Evolutionary conservation across 495 filamentous ascomycete species (phyloP).

Genomic region (Evernia prunastri): DNA sequence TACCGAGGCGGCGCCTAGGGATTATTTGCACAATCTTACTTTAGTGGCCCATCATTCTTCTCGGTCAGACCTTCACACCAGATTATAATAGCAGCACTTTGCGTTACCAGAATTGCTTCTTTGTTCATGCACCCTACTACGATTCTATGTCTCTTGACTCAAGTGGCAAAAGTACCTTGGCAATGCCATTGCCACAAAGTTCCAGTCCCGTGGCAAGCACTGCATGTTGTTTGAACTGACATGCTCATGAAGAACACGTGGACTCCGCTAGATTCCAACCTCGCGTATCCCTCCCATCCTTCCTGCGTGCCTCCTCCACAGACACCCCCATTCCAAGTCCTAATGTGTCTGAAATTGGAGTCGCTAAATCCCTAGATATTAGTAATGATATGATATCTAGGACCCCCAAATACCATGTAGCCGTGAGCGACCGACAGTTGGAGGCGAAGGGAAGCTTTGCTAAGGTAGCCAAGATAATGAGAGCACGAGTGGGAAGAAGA

Average conservation of each 20-base stretch:
- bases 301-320: background rate
- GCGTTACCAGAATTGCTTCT: background rate
- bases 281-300: background rate
- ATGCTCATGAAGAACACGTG: background rate
- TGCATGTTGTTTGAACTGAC: background rate
- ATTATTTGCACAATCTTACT: too few species aligned
- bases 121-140: background rate
- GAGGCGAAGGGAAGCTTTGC: constrained; percentile 11
- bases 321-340: background rate
- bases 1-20: too few species aligned
- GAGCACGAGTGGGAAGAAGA: constrained; percentile 11
- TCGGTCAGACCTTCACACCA: background rate
- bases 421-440: constrained; percentile 1
- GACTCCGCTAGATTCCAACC: background rate
- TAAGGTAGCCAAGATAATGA: constrained; percentile 13
- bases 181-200: background rate
- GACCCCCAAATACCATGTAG: constrained; percentile 6
- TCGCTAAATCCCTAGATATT: constrained; percentile 12
- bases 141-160: background rate
- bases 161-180: background rate
- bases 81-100: background rate
- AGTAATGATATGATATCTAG: constrained; percentile 7
- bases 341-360: background rate
- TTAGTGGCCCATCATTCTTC: too few species aligned
- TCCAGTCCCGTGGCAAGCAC: background rate